phyloP scores from a whole-genome alignment of 805 yeast species.

The Yarrowia sp. region DNA sequence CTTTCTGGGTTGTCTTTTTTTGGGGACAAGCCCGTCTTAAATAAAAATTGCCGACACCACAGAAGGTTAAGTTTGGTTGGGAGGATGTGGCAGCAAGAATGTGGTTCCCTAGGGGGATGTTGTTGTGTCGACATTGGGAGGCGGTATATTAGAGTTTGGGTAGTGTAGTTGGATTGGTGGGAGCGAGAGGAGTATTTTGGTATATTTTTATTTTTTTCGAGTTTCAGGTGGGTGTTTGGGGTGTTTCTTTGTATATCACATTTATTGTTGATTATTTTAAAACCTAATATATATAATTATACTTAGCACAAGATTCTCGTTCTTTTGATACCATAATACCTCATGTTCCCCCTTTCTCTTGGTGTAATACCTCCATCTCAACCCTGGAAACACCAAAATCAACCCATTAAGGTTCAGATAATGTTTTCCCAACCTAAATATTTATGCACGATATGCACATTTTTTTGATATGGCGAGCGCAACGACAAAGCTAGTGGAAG shows the following conservation, averaged over 20 bases:
- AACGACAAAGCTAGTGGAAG: neutral
- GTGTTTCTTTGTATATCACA: no score
- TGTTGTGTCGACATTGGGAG: neutral
- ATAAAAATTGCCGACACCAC: constrained; percentile 7
- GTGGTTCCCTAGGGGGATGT: neutral
- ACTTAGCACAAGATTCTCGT: neutral
- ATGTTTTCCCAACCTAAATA: neutral
- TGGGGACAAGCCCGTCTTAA: constrained; percentile 14
- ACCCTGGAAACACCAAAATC: neutral
- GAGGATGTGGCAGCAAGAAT: neutral
- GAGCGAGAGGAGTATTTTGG: neutral
- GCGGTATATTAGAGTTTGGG: neutral
- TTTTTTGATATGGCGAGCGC: neutral
- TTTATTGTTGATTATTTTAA: no score
- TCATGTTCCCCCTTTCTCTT: no score
- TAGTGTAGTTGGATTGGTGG: neutral
- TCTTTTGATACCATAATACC: neutral
- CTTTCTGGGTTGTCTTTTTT: neutral
- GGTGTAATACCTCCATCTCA: neutral
- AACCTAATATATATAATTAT: neutral
- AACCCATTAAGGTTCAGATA: neutral
- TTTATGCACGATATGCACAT: neutral
- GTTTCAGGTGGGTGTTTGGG: no score
- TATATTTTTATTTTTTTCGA: neutral
- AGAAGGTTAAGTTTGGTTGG: constrained; percentile 16